Conservation (phyloP, 2,329 filamentous ascomycete species). For the Ophiosphaerella narmari region DNA sequence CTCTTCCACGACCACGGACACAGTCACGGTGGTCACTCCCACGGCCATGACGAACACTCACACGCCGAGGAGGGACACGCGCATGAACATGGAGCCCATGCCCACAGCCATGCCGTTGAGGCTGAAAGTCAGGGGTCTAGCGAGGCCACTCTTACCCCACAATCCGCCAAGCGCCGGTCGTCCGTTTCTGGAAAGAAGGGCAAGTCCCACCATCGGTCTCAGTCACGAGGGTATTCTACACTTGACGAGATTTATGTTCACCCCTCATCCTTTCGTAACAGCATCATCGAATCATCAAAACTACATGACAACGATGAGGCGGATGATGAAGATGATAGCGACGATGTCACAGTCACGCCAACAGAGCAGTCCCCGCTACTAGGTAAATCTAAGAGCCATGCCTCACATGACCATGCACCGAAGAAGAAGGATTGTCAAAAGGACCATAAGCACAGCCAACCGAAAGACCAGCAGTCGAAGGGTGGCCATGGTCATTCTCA, state of each 20-base stretch:
- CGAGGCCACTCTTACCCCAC: conserved; percentile 19
- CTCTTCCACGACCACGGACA: conserved; percentile 95
- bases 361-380: conserved; percentile 46
- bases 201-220: conserved; percentile 67
- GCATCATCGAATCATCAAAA: conserved; percentile 84
- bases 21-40: conserved; percentile 67
- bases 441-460: conserved; percentile 80
- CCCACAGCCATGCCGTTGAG: conserved; percentile 50
- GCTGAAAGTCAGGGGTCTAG: conserved; percentile 54
- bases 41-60: conserved; percentile 50
- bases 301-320: conserved; percentile 59
- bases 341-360: conserved; percentile 52
- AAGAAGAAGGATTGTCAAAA: conserved; percentile 57
- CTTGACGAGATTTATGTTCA: conserved; percentile 80
- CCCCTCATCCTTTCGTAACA: conserved; percentile 86
- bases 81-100: conserved; percentile 50
- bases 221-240: conserved; percentile 56
- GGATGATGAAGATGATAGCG: conserved; percentile 60
- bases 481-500: conserved; percentile 76
- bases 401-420: conserved; percentile 14
- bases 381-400: conserved; percentile 37
- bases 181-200: conserved; percentile 37
- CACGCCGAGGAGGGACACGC: conserved; percentile 59
- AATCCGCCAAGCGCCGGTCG: conserved; percentile 23
- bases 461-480: conserved; percentile 63